Conservation (phyloP, 2,329 filamentous ascomycete genomes). For the Venturia nashicola region DNA sequence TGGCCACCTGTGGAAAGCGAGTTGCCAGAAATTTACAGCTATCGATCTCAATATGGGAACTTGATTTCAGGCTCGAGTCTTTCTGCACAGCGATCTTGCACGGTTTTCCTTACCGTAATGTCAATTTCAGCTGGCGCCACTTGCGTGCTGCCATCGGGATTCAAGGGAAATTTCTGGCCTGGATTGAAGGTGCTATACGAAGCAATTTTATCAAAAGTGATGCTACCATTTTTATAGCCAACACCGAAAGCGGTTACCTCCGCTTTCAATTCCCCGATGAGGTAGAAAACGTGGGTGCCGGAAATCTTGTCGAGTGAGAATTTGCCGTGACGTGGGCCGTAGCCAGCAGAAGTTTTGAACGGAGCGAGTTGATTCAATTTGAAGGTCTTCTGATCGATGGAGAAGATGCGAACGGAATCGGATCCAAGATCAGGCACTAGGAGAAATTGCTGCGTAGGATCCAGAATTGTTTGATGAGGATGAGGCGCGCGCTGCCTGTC, state of each 20-base stretch:
- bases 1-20: background rate
- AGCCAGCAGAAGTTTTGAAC: conserved; percentile 13
- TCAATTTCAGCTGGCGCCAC: background rate
- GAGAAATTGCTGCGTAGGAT: conserved; percentile 26
- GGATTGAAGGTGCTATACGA: background rate
- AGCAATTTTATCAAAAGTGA: conserved; percentile 33
- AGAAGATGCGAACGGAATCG: conserved; percentile 32
- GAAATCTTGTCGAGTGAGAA: conserved; percentile 24
- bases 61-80: background rate
- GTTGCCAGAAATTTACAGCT: background rate
- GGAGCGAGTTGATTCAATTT: conserved; percentile 5
- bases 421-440: conserved; percentile 25
- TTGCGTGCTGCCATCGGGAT: background rate
- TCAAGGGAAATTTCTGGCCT: background rate
- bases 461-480: conserved; percentile 23
- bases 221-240: conserved; percentile 17
- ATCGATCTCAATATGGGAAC: background rate
- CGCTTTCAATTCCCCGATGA: conserved; percentile 1
- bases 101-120: conserved; percentile 2
- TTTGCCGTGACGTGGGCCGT: conserved; percentile 23
- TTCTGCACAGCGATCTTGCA: background rate
- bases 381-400: conserved; percentile 33
- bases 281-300: conserved; percentile 10
- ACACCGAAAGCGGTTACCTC: background rate
- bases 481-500: conserved; percentile 22